Evolutionary conservation across 495 filamentous ascomycete genomes (phyloP).

Genomic region (Trichocladium antarcticum): DNA sequence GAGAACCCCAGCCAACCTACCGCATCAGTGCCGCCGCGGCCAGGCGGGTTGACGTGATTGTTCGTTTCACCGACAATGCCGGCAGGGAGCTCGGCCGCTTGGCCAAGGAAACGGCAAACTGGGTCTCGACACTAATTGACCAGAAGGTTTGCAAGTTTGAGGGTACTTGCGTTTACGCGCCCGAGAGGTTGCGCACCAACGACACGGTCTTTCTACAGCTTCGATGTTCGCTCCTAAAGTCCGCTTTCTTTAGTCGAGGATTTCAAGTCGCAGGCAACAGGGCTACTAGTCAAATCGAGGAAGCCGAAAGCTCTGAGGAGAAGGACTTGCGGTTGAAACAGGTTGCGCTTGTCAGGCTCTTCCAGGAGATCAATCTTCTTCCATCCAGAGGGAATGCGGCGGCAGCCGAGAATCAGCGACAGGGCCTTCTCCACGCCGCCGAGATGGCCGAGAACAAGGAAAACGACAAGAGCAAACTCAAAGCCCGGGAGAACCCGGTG

Average conservation of each 20-base stretch:
- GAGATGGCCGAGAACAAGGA: conserved; percentile 75
- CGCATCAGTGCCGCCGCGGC: conserved; percentile 36
- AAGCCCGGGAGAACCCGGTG: conserved; percentile 37
- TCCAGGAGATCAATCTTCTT: conserved; percentile 75
- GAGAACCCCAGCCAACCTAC: conserved; percentile 15
- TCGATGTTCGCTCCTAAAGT: conserved; percentile 60
- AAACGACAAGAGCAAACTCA: conserved; percentile 32
- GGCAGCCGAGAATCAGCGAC: conserved; percentile 64
- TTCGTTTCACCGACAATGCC: conserved; percentile 74
- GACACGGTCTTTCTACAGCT: conserved; percentile 89
- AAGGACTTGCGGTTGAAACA: conserved; percentile 74
- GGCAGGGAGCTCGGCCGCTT: conserved; percentile 82
- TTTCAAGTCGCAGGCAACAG: conserved; percentile 59
- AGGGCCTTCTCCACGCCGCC: conserved; percentile 73
- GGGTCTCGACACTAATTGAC: conserved; percentile 88
- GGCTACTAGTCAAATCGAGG: conserved; percentile 48
- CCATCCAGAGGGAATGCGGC: conserved; percentile 63
- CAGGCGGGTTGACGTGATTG: conserved; percentile 67
- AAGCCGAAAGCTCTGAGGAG: conserved; percentile 78
- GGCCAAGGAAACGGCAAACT: conserved; percentile 82
- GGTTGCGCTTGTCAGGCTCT: conserved; percentile 75
- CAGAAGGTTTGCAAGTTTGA: conserved; percentile 84
- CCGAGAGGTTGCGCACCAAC: conserved; percentile 73
- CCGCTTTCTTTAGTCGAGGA: conserved; percentile 54
- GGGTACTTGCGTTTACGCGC: conserved; percentile 79